These are phyloP conservation scores for Neospermospora avenae DNA, from an alignment of 2,329 filamentous ascomycete genomes.

Conservation along the genomic window DNA sequence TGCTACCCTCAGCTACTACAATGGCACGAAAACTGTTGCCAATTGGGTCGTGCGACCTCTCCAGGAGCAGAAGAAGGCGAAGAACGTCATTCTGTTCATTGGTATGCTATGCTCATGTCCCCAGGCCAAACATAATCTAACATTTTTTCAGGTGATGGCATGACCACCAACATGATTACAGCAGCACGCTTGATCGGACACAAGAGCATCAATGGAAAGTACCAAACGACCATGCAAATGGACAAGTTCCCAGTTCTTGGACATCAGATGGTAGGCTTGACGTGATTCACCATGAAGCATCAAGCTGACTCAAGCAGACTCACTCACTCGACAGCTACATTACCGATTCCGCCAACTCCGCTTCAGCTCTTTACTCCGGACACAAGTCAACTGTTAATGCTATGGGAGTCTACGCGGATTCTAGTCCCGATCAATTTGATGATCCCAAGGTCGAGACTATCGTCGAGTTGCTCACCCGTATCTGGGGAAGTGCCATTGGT, in stretches of 20 bases:
- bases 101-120: slow-evolving; percentile 41
- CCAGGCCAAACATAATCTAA: neutral
- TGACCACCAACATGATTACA: slow-evolving; percentile 76
- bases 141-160: slow-evolving; percentile 47
- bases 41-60: slow-evolving; percentile 75
- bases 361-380: slow-evolving; percentile 75
- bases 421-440: slow-evolving; percentile 68
- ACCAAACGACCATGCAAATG: slow-evolving; percentile 70
- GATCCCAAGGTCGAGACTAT: slow-evolving; percentile 87
- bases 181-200: slow-evolving; percentile 79
- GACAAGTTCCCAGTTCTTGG: slow-evolving; percentile 84
- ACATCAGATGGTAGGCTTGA: slow-evolving; percentile 66
- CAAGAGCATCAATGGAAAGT: slow-evolving; percentile 80
- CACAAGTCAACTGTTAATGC: slow-evolving; percentile 84
- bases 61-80: slow-evolving; percentile 67
- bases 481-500: slow-evolving; percentile 58
- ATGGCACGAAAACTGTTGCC: slow-evolving; percentile 66
- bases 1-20: slow-evolving; percentile 73
- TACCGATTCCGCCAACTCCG: slow-evolving; percentile 83
- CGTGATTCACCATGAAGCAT: too few relatives aligned
- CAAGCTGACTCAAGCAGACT: slow-evolving; percentile 43
- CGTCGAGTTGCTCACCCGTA: slow-evolving; percentile 70
- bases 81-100: slow-evolving; percentile 84
- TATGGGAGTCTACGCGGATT: slow-evolving; percentile 75
- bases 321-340: slow-evolving; percentile 84